A percentile compares a stretch with the other conserved stretches of the same genome.
These are phyloP conservation scores for Besnoitia besnoiti DNA, from an alignment of 169 alveolate species.

Conservation along the genomic window DNA sequence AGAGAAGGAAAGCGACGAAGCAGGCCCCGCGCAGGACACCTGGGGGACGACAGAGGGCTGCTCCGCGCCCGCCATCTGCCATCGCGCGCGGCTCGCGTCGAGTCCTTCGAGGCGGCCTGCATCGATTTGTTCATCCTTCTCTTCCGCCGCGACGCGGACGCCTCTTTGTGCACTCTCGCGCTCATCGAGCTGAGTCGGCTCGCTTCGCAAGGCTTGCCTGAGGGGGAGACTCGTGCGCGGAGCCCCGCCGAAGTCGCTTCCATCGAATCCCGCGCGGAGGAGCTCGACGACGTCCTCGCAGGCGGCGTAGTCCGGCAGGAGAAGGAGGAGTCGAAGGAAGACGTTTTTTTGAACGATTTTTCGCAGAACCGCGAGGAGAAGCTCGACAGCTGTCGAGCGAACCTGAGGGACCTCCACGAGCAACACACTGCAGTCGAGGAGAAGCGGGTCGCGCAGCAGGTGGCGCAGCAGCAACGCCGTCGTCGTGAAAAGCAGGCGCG, in stretches of 20 bases:
- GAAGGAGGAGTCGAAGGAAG: conserved; percentile 1
- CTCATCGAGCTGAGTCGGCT: neutral
- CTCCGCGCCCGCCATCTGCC: no score
- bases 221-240: neutral
- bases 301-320: conserved; percentile 10
- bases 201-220: neutral
- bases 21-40: no score
- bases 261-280: neutral
- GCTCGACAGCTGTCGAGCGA: neutral
- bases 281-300: neutral
- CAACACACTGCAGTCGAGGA: neutral
- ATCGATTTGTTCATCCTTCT: neutral
- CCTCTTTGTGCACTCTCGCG: no score
- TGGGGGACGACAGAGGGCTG: no score
- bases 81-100: no score
- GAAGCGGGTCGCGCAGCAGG: neutral
- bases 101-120: neutral
- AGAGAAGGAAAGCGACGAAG: neutral
- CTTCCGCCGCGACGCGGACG: no score
- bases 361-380: neutral
- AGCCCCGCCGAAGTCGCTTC: neutral
- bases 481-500: conserved; percentile 15
- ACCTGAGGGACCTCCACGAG: neutral
- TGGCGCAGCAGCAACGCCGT: neutral
- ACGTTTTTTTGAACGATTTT: neutral